These are phyloP conservation scores for Zalaria sp. DNA, from an alignment of 2,329 filamentous ascomycete species.

Conservation along the genomic window DNA sequence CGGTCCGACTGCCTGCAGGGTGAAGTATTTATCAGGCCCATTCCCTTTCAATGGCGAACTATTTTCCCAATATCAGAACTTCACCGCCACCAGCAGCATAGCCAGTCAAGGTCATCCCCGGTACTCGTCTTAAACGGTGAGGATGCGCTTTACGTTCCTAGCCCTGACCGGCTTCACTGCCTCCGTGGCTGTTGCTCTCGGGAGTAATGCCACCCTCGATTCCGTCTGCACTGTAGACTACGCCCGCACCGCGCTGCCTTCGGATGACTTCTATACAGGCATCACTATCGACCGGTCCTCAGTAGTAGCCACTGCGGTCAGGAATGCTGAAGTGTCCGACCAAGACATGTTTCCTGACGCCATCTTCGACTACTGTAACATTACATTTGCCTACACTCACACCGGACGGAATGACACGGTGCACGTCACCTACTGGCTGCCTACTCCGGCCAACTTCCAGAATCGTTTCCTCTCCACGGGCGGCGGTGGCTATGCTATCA, in stretches of 20 bases:
- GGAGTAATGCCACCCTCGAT: constrained; percentile 5
- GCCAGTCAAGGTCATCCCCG: not conserved
- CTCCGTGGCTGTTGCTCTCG: not conserved
- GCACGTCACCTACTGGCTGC: constrained; percentile 27
- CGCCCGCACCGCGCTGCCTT: constrained; percentile 5
- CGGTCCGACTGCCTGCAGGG: not conserved
- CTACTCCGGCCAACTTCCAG: constrained; percentile 27
- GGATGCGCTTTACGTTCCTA: not conserved
- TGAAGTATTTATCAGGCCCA: not conserved
- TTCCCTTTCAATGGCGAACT: not conserved
- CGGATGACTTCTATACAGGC: constrained; percentile 9
- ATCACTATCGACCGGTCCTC: constrained; percentile 26
- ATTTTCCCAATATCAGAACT: not conserved
- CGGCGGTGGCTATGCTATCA: constrained; percentile 33
- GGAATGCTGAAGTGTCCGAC: constrained; percentile 16
- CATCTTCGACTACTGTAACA: constrained; percentile 11
- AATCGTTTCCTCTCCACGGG: constrained; percentile 34
- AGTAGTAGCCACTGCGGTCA: constrained; percentile 21
- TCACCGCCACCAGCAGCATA: not conserved
- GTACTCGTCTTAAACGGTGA: not conserved
- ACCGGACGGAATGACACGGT: constrained; percentile 21
- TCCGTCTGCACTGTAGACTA: constrained; percentile 8
- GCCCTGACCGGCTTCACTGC: not conserved
- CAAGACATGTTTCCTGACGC: constrained; percentile 17
- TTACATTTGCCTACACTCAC: constrained; percentile 31